Evolutionary conservation across 2,329 filamentous ascomycete species (phyloP).

Genomic region (Pseudopithomyces maydicus): DNA sequence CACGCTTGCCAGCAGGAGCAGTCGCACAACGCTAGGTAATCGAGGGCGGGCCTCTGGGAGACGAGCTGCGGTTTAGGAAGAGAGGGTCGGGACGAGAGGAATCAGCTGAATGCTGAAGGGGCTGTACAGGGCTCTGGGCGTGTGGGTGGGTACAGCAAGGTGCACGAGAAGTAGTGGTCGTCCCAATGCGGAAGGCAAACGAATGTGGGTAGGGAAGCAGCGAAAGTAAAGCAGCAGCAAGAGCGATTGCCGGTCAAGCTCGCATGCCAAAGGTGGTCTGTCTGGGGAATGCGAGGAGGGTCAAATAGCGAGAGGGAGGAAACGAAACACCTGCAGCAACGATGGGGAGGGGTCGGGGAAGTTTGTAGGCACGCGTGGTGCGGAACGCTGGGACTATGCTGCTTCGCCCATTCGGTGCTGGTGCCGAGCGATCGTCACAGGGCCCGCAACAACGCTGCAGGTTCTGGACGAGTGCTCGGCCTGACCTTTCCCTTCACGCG

Average conservation of each 20-base stretch:
- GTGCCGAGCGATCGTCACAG: conserved; percentile 5
- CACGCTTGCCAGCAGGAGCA: conserved; percentile 27
- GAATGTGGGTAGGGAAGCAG: conserved; percentile 28
- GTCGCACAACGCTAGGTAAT: conserved; percentile 41
- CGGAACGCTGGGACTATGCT: conserved; percentile 4
- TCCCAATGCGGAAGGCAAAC: conserved; percentile 22
- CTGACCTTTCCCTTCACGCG: background rate
- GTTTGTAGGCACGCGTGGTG: conserved; percentile 27
- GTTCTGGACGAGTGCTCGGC: background rate
- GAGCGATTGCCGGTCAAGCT: conserved; percentile 18
- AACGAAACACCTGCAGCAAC: conserved; percentile 22
- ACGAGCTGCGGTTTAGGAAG: conserved; percentile 14
- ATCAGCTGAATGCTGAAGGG: conserved; percentile 12
- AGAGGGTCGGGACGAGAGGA: background rate
- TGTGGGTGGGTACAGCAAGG: conserved; percentile 9
- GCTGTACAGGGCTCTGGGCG: conserved; percentile 4
- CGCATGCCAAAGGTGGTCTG: background rate
- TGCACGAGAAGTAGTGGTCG: conserved; percentile 7
- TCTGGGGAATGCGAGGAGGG: conserved; percentile 20
- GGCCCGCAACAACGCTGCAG: background rate
- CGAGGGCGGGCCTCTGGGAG: conserved; percentile 21
- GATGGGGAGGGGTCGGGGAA: conserved; percentile 21
- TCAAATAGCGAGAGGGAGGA: background rate
- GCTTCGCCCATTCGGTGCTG: conserved; percentile 4
- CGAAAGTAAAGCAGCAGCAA: too few relatives aligned